Evolutionary conservation across 2,329 filamentous ascomycete genomes (phyloP), one percentile per base, ranked within the genome.

Genomic region (Ophiostoma pallidulum): DNA sequence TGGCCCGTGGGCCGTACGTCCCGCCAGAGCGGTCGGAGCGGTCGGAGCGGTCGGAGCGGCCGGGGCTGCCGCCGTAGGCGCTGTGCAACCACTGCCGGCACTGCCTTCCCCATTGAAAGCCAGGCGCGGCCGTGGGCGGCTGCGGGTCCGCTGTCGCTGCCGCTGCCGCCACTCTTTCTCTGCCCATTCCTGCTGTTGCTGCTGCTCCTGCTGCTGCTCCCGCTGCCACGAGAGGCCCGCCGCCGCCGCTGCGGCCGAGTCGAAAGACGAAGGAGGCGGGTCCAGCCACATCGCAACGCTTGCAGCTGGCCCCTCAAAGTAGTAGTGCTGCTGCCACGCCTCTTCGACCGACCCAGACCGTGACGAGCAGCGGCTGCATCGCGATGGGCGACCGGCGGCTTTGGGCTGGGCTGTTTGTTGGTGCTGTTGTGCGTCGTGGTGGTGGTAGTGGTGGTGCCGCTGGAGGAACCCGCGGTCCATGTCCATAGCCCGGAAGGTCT

Each of bases 71-170:
- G n/a, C n/a, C n/a, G n/a, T n/a, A n/a, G n/a, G n/a, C n/a, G n/a
- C n/a, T n/a, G n/a, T n/a, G 24, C 33, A 4, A 32, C 19, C 36
- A 46, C 36, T 19, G 37, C 9, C 22, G 37, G 26, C 36, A 9
- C 8, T 18, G 9, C 29, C 19, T 8, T 38, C 44, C 2, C 35
- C 37, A 4, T 29, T 35, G 28, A 41, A 18, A 16, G 31, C 14
- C 20, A 29, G 28, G 9, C 20, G 38, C 13, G 38, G 40, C 35
- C 48, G 43, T 1, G 48, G 48, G 16, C 49, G 49, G 16, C 45
- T 48, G 14, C 36, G 46, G 3, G 49, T 49, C 8, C 49, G 41
- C 46, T 42, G 45, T 14, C 45, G 45, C 8, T 45, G 37, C 8
- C 45, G 41, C 13, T 33, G 18, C 14, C 46, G 46, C 5, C 41